Base-by-base conservation (phyloP, 768 basidiomycete genomes). In the Lanmaoa pseudosensibilis region DNA sequence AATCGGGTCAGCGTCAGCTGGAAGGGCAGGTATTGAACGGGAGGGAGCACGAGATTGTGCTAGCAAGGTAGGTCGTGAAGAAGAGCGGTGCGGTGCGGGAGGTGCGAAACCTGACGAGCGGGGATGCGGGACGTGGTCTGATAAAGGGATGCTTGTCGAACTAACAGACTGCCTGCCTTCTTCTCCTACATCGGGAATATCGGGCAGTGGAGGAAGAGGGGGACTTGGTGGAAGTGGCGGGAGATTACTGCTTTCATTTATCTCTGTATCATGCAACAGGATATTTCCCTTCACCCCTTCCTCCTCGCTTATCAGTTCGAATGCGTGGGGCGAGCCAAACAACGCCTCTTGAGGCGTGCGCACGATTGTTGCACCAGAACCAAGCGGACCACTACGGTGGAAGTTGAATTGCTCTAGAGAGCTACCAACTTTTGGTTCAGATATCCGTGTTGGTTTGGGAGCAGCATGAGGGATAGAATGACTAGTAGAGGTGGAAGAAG, bases 341-440 rank as follows among this genome's bases (percentile, higher is more conserved):
- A 93, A 75, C 21, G 90, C 90, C 53, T 93, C 91, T 60, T 87
- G 84, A 9, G 91, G 91, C 0, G 91, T 92, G 54, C 85, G 78
- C 37, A 92, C 90, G 32, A 93, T 76, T 2, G 79, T 86, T 15
- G 90, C 90, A 39, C 90, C 89, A 19, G 80, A 67, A n/a, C 88
- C 90, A 19, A 90, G 79, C 4, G 75, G 69, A 3, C 83, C 83
- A 41, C 71, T 77, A 13, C 83, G 79, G 15, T 57, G 66, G 21
- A 55, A 36, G 50, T 50, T 41, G 32, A 75, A 52, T 5, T 66
- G 65, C 12, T 76, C 73, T 5, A 76, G 57, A 43, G 69, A 69
- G 58, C 69, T 69, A 9, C 68, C 59, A 8, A 74, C 54, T 50
- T 74, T 74, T 18, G 80, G 77, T 64, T 81, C 80, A 7, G 78